phyloP scores from a whole-genome alignment of 106 monocot genomes.

The Platanthera zijinensis region DNA sequence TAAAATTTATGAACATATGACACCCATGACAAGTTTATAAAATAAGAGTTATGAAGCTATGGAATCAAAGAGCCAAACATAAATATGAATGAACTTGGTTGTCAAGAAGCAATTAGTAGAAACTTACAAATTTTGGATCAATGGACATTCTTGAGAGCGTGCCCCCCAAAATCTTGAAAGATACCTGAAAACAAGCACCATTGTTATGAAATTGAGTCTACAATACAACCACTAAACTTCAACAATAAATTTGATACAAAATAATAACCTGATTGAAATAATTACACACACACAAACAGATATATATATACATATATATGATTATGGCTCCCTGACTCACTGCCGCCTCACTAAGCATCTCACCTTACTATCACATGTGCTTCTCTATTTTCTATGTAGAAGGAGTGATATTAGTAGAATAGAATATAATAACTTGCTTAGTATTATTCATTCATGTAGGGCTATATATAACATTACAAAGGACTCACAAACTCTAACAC shows the following conservation, averaged over 20 bases:
- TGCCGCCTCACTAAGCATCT: too few species aligned
- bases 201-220: not conserved
- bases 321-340: too few species aligned
- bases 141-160: conserved; percentile 68
- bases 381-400: too few species aligned
- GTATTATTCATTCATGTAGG: too few species aligned
- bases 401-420: too few species aligned
- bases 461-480: too few species aligned
- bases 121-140: conserved; percentile 89
- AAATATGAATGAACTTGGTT: not conserved
- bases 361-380: too few species aligned
- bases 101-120: not conserved
- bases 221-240: not conserved
- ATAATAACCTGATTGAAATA: not conserved
- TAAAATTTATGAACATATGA: not conserved
- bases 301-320: too few species aligned
- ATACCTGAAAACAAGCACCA: conserved; percentile 49
- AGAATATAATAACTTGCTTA: too few species aligned
- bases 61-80: not conserved
- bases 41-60: not conserved
- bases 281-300: not conserved
- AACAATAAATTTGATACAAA: not conserved
- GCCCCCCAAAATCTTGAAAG: conserved; percentile 78
- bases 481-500: too few species aligned
- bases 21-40: not conserved